Conservation (phyloP, 2,329 filamentous ascomycete genomes). For the Cercospora beticola region DNA sequence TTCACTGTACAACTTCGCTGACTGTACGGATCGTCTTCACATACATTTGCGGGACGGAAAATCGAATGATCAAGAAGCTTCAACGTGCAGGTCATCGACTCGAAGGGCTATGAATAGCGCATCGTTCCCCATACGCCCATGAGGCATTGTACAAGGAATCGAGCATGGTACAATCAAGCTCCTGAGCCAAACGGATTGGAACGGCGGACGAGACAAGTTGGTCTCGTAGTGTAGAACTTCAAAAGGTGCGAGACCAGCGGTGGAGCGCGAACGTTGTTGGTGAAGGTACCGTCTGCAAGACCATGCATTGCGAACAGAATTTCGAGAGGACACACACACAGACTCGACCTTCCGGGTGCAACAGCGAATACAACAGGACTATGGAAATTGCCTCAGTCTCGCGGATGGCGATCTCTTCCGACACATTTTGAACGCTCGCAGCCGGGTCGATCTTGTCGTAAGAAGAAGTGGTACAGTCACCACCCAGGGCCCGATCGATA, state of each 20-base stretch:
- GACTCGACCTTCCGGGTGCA: neutral
- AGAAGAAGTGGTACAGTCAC: no score
- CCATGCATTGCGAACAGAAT: neutral
- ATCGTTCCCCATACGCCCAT: no score
- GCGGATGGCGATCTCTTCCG: neutral
- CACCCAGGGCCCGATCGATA: neutral
- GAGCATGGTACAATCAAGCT: neutral
- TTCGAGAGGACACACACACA: neutral
- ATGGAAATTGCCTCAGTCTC: neutral
- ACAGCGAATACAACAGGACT: neutral
- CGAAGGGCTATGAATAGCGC: no score
- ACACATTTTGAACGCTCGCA: neutral
- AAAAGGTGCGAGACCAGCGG: neutral
- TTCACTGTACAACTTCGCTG: no score
- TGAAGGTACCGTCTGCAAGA: neutral
- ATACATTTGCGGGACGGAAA: no score
- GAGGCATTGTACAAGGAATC: neutral
- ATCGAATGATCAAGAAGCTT: no score
- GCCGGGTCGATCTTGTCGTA: no score
- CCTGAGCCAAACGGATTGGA: neutral
- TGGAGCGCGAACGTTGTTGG: neutral
- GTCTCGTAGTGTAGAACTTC: neutral
- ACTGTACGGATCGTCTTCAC: no score
- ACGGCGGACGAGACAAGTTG: neutral
- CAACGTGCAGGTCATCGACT: no score